Evolutionary conservation across 2,329 filamentous ascomycete genomes (phyloP).

Genomic region (Nemania diffusa): DNA sequence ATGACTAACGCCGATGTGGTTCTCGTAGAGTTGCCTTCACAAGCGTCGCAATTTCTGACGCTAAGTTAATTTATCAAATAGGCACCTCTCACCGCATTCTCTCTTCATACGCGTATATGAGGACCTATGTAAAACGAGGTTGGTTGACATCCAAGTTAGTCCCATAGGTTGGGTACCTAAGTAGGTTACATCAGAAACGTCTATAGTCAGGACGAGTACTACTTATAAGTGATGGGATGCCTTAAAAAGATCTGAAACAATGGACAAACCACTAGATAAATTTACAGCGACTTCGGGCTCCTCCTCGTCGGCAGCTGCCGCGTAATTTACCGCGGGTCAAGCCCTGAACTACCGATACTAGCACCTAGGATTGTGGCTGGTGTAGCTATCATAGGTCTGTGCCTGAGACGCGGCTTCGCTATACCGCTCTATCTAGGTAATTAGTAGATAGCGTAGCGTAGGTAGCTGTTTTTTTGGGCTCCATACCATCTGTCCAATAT

Average conservation of each 20-base stretch:
- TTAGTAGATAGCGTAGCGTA: background rate
- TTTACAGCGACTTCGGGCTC: slow-evolving; percentile 3
- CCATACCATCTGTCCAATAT: slow-evolving; percentile 6
- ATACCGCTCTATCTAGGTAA: background rate
- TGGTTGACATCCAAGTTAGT: no score
- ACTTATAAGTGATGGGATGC: background rate
- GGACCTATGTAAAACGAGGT: background rate
- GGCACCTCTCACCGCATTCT: background rate
- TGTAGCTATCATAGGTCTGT: background rate
- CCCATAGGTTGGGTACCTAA: no score
- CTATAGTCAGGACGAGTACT: background rate
- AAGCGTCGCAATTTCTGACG: background rate
- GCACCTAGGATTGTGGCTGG: slow-evolving; percentile 22
- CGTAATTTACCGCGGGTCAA: no score
- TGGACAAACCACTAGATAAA: slow-evolving; percentile 7
- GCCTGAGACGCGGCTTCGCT: background rate
- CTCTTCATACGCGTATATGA: background rate
- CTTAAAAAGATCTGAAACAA: slow-evolving; percentile 3
- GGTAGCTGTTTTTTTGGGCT: slow-evolving; percentile 3
- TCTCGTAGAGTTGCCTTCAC: background rate
- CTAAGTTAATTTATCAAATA: no score
- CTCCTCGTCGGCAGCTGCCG: slow-evolving; percentile 3
- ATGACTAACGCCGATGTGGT: background rate
- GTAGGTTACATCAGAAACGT: no score
- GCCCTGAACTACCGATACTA: no score